Evolutionary conservation across 1,139 yeast species (phyloP), one percentile per base, ranked within the genome.

Genomic region (Insectozyma bohioensis): DNA sequence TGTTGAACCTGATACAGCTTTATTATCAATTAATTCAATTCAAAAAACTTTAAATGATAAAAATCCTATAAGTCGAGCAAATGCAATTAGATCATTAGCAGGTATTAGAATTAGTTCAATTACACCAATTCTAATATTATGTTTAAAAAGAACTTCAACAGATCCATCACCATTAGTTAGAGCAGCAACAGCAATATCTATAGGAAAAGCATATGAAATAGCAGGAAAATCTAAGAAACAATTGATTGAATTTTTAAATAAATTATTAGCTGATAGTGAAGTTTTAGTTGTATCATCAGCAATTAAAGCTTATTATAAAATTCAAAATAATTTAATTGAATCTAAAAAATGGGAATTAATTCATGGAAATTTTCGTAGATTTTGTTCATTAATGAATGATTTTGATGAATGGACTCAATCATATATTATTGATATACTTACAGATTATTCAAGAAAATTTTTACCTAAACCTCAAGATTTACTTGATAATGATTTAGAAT

Each of bases 21-120:
- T 94, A 20, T 66, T 94, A 31, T 80, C 96, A 0, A 85, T 94
- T 47, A 94, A 94, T 58, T 85, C 97, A 0, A 85, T 94, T 30
- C 98, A 94, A 55, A 87, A 85, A 54, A 72, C 86, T 1, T 62
- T 92, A 25, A 69, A 72, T 15, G 95, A 88, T 49, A 76, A 79
- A 42, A 75, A 72, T 39, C 83, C 95, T 0, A 70, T 75, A 10
- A 66, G 73, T 12, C 67, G 97, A 44, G 77, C 94, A 2, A 64
- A 84, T 37, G 84, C 95, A 0, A 72, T 94, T 31, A 72, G 92
- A 35, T 81, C 90, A 6, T 71, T 94, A 50, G 78, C 95, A 2
- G 88, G 92, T 8, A 83, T 94, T 35, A 71, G 79, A 27, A 85
- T 92, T 17, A 74, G 85, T 1, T 84, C 92, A 4, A 81, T 94